Conservation (phyloP, 352 stramenopile species). For the Pythium angustatum region DNA sequence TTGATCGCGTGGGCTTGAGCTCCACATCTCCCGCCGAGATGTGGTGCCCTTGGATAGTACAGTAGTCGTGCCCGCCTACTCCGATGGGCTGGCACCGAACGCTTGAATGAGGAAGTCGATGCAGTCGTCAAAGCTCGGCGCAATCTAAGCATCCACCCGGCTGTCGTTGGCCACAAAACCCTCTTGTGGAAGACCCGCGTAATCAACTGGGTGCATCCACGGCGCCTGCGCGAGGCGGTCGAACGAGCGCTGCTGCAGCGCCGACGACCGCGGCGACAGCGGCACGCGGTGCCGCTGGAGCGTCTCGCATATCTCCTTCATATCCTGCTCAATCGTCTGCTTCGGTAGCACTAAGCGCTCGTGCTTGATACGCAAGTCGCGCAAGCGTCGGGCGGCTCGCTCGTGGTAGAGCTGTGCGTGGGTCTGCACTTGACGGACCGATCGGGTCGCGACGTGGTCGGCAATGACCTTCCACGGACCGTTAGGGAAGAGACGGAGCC, state of each 20-base stretch:
- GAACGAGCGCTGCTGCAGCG: not conserved
- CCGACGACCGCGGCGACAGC: not conserved
- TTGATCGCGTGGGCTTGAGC: too few relatives aligned
- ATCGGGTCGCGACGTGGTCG: slow-evolving; percentile 8
- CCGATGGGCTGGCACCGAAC: not conserved
- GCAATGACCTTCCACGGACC: slow-evolving; percentile 9
- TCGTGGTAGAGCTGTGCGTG: slow-evolving; percentile 18
- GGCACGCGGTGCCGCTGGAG: slow-evolving; percentile 4
- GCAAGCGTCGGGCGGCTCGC: slow-evolving; percentile 49
- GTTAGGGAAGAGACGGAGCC: slow-evolving; percentile 17
- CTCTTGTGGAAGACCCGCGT: too few relatives aligned
- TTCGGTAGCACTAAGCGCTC: slow-evolving; percentile 20
- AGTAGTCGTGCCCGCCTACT: too few relatives aligned
- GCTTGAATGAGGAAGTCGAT: slow-evolving; percentile 4
- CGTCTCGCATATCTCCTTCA: slow-evolving; percentile 2
- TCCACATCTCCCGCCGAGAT: too few relatives aligned
- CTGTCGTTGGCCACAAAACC: too few relatives aligned
- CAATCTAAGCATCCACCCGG: too few relatives aligned
- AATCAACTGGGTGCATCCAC: not conserved
- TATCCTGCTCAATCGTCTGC: not conserved
- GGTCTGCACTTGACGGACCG: slow-evolving; percentile 19
- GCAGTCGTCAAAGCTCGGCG: slow-evolving; percentile 4
- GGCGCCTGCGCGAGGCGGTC: not conserved
- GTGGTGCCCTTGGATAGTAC: too few relatives aligned
- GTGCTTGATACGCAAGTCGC: slow-evolving; percentile 42